Evolutionary conservation across 257 asterid species (phyloP).

Genomic region (Primulina huaijiensis): DNA sequence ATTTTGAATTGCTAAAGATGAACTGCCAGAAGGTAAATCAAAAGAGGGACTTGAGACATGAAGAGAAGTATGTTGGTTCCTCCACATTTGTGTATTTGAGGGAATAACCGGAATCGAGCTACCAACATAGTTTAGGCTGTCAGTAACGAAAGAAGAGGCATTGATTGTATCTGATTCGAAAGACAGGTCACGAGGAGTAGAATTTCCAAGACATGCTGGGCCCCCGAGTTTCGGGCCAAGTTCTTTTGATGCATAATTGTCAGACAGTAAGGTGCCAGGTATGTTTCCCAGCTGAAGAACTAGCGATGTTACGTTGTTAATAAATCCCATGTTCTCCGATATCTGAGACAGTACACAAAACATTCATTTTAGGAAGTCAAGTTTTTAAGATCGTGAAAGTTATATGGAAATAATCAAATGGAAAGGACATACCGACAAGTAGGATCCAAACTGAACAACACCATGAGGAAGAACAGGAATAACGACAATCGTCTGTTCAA

Average conservation of each 20-base stretch:
- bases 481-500: background rate
- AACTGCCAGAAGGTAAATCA: background rate
- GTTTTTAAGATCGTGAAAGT: background rate
- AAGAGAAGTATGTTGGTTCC: conserved; percentile 1
- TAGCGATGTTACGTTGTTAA: conserved; percentile 47
- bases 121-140: conserved; percentile 20
- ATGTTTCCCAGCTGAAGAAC: conserved; percentile 50
- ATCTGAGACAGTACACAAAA: conserved; percentile 41
- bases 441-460: conserved; percentile 10
- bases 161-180: conserved; percentile 25
- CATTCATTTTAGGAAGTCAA: conserved; percentile 5
- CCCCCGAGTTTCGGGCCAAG: conserved; percentile 26
- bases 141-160: conserved; percentile 28
- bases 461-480: conserved; percentile 17
- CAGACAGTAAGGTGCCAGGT: conserved; percentile 43
- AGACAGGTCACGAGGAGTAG: conserved; percentile 26
- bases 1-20: background rate
- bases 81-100: background rate
- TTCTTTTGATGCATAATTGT: conserved; percentile 34
- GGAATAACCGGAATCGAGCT: conserved; percentile 17
- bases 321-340: conserved; percentile 53
- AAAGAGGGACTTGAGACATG: background rate
- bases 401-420: conserved; percentile 7
- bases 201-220: conserved; percentile 28
- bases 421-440: conserved; percentile 38